These are phyloP conservation scores for Coemansia sp. DNA, from an alignment of 192 early-diverging fungal species.

Conservation along the genomic window DNA sequence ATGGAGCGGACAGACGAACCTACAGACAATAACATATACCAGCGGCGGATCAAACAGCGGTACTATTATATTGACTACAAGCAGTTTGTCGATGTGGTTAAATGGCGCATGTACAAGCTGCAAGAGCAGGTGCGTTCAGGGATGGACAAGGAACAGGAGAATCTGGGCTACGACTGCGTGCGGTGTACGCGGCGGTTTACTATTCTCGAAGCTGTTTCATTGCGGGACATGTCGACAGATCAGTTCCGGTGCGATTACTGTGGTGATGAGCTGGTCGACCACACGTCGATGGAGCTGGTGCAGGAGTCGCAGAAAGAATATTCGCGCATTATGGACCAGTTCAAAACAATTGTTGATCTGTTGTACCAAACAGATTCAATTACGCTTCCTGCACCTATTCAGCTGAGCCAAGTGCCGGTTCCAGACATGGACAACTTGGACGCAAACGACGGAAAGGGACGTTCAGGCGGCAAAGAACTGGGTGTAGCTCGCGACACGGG, in stretches of 20 bases:
- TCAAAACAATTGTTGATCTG: conserved; percentile 68
- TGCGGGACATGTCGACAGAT: conserved; percentile 46
- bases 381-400: conserved; percentile 61
- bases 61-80: conserved; percentile 93
- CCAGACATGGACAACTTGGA: conserved; percentile 35
- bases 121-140: conserved; percentile 59
- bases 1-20: conserved; percentile 36
- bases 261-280: conserved; percentile 58
- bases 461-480: conserved; percentile 59
- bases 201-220: conserved; percentile 60
- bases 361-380: conserved; percentile 70
- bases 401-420: conserved; percentile 52
- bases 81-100: conserved; percentile 89
- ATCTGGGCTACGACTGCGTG: conserved; percentile 68
- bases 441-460: conserved; percentile 42
- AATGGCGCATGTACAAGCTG: conserved; percentile 89
- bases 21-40: conserved; percentile 40
- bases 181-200: conserved; percentile 61
- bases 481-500: conserved; percentile 68
- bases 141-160: conserved; percentile 69
- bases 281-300: conserved; percentile 63
- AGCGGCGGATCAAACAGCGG: conserved; percentile 53
- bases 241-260: conserved; percentile 67
- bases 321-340: conserved; percentile 67
- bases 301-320: conserved; percentile 58